Conservation (phyloP, 1,284 basidiomycete genomes). For the Ceratobasidium theobromae region DNA sequence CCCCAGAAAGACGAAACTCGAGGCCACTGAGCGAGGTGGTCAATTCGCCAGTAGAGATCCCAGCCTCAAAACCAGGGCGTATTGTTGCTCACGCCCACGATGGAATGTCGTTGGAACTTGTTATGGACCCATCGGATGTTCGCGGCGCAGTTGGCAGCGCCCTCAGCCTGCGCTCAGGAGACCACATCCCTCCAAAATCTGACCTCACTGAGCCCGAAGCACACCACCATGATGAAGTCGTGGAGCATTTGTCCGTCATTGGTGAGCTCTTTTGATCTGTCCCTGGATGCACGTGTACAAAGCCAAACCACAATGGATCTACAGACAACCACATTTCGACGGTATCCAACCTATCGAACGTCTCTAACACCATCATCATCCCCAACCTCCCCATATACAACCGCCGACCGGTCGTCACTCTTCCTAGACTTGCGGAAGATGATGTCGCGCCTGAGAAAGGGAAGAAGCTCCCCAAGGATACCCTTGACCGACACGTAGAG, state of each 20-base stretch:
- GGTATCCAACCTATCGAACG: conserved; percentile 69
- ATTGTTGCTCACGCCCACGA: conserved; percentile 27
- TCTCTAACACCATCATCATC: conserved; percentile 75
- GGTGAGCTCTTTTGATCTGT: conserved; percentile 46
- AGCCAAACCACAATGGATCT: conserved; percentile 11
- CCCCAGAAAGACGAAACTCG: neutral
- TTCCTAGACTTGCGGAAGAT: conserved; percentile 48
- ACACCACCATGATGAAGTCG: conserved; percentile 69
- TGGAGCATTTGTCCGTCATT: conserved; percentile 76
- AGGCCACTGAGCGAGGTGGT: conserved; percentile 1
- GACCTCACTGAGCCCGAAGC: conserved; percentile 24
- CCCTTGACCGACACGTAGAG: conserved; percentile 76
- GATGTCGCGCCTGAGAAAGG: conserved; percentile 42
- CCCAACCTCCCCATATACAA: conserved; percentile 69
- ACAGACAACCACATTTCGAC: conserved; percentile 71
- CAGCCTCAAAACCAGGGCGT: neutral
- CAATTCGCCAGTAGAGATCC: neutral
- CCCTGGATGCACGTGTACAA: conserved; percentile 6
- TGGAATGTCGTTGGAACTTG: conserved; percentile 22
- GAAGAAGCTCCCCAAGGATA: conserved; percentile 49
- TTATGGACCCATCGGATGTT: conserved; percentile 35
- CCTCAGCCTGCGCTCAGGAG: conserved; percentile 45
- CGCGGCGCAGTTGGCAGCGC: conserved; percentile 51
- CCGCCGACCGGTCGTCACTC: conserved; percentile 63
- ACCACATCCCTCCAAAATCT: conserved; percentile 34